Percentiles rank a stretch among this genome's conserved stretches.
Evolutionary conservation across 2,329 filamentous ascomycete genomes (phyloP).

Genomic region (Penicillium italicum): DNA sequence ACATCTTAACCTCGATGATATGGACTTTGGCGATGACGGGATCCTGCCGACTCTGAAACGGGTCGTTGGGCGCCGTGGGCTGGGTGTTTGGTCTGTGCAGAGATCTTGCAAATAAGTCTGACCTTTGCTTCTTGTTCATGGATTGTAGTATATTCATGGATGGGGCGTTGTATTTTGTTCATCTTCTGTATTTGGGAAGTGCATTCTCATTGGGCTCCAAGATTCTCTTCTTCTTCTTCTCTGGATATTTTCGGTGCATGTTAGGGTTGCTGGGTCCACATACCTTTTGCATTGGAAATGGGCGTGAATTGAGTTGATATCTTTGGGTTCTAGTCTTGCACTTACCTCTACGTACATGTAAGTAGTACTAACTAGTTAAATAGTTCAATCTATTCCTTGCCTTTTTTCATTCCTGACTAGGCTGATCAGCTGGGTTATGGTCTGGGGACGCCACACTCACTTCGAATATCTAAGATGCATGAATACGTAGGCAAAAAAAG

Average conservation of each 20-base stretch:
- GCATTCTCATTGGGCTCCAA: neutral
- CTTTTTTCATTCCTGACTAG: neutral
- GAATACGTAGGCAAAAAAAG: neutral
- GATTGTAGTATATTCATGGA: neutral
- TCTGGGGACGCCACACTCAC: neutral
- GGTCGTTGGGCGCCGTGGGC: constrained; percentile 48
- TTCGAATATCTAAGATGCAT: neutral
- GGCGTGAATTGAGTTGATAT: constrained; percentile 3
- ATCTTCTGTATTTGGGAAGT: neutral
- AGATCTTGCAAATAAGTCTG: constrained; percentile 26
- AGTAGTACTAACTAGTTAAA: too few relatives aligned
- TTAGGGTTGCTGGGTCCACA: neutral
- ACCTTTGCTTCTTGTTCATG: neutral
- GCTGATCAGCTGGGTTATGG: neutral
- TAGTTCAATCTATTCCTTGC: neutral
- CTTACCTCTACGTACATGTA: neutral
- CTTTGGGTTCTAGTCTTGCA: neutral
- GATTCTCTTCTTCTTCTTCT: constrained; percentile 9
- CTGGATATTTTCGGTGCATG: constrained; percentile 7
- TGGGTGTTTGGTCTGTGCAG: constrained; percentile 49
- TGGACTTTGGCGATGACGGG: constrained; percentile 51
- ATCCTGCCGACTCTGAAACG: constrained; percentile 44
- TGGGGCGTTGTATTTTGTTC: neutral
- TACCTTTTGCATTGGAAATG: constrained; percentile 7
- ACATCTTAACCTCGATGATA: constrained; percentile 52